phyloP scores from a whole-genome alignment of 2,329 filamentous ascomycete genomes.

The Stylonectria norvegica region DNA sequence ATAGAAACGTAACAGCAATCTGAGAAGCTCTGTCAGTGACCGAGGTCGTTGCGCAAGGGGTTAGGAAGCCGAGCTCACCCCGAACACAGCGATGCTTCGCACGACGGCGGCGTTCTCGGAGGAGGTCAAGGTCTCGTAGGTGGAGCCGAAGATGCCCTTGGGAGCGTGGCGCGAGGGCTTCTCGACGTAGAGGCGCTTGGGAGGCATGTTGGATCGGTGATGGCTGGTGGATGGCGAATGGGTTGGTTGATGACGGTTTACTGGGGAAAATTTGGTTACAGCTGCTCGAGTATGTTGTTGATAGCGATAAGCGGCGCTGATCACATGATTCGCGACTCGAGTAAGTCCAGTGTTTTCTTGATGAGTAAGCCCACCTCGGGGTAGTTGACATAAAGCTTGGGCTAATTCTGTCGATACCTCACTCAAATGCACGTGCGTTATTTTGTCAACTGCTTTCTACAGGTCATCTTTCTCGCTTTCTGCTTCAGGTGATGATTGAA shows the following conservation, averaged over 20 bases:
- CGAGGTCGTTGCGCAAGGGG: not conserved
- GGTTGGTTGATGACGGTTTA: not conserved
- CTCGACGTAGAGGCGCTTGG: conserved; percentile 57
- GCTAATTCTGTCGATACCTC: too few relatives aligned
- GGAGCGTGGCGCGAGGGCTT: conserved; percentile 40
- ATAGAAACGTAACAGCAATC: conserved; percentile 59
- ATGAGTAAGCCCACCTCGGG: too few relatives aligned
- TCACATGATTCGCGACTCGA: conserved; percentile 31
- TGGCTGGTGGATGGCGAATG: not conserved
- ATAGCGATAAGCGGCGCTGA: conserved; percentile 13
- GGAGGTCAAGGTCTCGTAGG: conserved; percentile 61
- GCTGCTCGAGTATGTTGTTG: conserved; percentile 1
- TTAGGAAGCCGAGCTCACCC: conserved; percentile 46
- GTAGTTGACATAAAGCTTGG: too few relatives aligned
- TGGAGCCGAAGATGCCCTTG: conserved; percentile 52
- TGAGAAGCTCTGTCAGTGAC: not conserved
- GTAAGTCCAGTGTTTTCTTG: too few relatives aligned
- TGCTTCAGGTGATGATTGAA: too few relatives aligned
- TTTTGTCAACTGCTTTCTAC: too few relatives aligned
- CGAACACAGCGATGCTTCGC: conserved; percentile 64
- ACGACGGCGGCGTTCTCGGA: conserved; percentile 68
- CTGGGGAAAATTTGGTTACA: conserved; percentile 22
- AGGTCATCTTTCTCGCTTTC: too few relatives aligned
- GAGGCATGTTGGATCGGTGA: conserved; percentile 51
- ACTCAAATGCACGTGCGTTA: too few relatives aligned